phyloP scores from a whole-genome alignment of 1,139 yeast species.

The Magnusiomyces ingens region DNA sequence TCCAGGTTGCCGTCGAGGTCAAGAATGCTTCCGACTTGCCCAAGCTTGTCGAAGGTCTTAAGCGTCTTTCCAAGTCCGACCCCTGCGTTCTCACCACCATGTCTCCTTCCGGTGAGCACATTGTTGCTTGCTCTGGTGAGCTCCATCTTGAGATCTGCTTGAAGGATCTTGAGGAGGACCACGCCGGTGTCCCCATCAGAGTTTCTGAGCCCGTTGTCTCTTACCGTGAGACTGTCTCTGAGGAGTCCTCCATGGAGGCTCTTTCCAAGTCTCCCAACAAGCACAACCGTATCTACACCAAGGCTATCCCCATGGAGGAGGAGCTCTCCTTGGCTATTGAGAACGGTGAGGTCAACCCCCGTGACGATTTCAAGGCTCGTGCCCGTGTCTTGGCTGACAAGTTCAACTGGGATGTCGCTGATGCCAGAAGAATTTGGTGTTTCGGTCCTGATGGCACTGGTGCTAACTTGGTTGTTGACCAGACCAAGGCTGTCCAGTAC shows the following conservation, averaged over 20 bases:
- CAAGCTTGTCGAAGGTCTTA: conserved; percentile 99
- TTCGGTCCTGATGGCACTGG: conserved; percentile 99
- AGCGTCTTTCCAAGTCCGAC: conserved; percentile 99
- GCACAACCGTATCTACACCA: conserved; percentile 99
- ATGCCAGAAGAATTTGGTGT: conserved; percentile 99
- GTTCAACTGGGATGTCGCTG: conserved; percentile 99
- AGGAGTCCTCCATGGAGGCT: conserved; percentile 91
- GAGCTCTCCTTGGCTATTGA: conserved; percentile 92
- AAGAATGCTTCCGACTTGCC: conserved; percentile 99
- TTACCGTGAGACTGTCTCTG: conserved; percentile 97
- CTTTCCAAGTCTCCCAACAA: conserved; percentile 99
- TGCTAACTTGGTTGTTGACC: conserved; percentile 98
- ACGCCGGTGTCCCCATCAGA: conserved; percentile 99
- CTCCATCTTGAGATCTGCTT: conserved; percentile 98
- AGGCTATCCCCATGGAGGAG: conserved; percentile 94
- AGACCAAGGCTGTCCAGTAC: conserved; percentile 99
- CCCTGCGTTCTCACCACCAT: conserved; percentile 92
- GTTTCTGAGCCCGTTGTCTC: conserved; percentile 97
- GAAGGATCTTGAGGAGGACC: conserved; percentile 94
- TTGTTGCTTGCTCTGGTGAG: conserved; percentile 99
- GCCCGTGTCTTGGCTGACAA: conserved; percentile 99
- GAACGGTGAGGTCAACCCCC: conserved; percentile 83
- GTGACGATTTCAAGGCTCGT: conserved; percentile 98
- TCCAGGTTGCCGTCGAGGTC: conserved; percentile 98
- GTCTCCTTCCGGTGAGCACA: conserved; percentile 97